Conservation (phyloP, 164 flowering plant genomes). For the Houttuynia cordata region DNA sequence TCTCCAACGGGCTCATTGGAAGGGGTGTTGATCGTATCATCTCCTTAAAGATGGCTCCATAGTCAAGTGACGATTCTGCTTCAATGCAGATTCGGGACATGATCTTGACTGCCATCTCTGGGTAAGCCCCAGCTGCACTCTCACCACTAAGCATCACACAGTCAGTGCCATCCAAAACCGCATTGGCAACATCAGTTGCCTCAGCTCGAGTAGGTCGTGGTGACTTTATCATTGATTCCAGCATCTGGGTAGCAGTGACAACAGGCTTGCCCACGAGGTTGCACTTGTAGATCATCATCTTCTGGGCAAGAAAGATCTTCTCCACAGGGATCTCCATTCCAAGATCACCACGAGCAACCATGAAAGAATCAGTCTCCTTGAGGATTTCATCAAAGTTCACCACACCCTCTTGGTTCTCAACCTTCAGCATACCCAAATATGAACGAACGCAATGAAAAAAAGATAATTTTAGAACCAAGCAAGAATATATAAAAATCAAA, state of each 20-base stretch:
- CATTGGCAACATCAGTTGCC: conserved; percentile 83
- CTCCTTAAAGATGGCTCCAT: conserved; percentile 57
- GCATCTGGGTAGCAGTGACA: conserved; percentile 87
- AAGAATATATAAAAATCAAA: neutral
- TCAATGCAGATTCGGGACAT: conserved; percentile 75
- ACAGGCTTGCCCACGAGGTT: conserved; percentile 74
- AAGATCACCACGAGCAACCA: conserved; percentile 92
- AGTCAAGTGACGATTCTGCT: conserved; percentile 72
- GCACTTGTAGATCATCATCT: conserved; percentile 90
- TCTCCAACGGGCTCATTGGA: conserved; percentile 82
- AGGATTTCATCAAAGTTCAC: conserved; percentile 75
- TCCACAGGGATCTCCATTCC: conserved; percentile 90
- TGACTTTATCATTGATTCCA: conserved; percentile 81
- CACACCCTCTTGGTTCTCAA: conserved; percentile 86
- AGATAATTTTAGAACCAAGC: neutral
- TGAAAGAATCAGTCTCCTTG: conserved; percentile 70
- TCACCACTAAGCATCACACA: conserved; percentile 91
- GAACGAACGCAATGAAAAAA: neutral
- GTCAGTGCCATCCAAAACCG: conserved; percentile 81
- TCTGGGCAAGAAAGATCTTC: conserved; percentile 80
- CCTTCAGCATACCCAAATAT: conserved; percentile 19
- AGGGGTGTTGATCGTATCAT: conserved; percentile 61
- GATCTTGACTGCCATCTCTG: conserved; percentile 68
- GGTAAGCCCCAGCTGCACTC: conserved; percentile 83
- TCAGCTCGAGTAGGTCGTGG: conserved; percentile 87